Percentiles rank a stretch among this genome's conserved stretches.
Conservation (phyloP, 257 asterid species). For the Vinca minor region DNA sequence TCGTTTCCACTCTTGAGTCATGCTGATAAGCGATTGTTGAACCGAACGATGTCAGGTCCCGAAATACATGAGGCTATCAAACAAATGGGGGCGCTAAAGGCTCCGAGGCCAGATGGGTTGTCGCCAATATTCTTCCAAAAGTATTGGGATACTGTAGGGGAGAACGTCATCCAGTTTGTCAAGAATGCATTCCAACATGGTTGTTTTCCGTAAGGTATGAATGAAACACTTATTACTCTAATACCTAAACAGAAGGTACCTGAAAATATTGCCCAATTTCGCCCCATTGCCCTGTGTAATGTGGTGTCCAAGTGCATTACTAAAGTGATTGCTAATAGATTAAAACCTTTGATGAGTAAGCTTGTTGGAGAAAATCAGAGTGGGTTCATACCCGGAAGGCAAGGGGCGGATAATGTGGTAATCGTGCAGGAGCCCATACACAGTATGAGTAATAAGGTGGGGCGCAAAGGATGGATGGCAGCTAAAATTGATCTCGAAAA, state of each 20-base stretch:
- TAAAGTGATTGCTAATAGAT: too few species aligned
- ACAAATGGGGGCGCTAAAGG: too few species aligned
- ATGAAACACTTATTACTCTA: too few species aligned
- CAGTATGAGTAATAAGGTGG: too few species aligned
- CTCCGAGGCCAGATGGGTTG: background rate
- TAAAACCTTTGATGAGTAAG: background rate
- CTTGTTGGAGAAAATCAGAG: background rate
- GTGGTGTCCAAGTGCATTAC: too few species aligned
- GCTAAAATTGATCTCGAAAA: too few species aligned
- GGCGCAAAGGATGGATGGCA: too few species aligned
- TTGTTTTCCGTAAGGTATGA: background rate
- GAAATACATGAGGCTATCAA: background rate
- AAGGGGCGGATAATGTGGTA: too few species aligned
- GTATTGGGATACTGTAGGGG: too few species aligned
- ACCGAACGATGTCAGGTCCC: background rate
- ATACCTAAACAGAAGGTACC: too few species aligned
- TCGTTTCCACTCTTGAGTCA: background rate
- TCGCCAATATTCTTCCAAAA: background rate
- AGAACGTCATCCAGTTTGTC: background rate
- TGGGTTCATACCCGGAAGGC: background rate
- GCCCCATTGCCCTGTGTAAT: background rate
- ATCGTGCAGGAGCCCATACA: too few species aligned
- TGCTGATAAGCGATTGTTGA: background rate
- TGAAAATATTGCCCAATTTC: background rate
- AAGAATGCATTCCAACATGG: background rate